Conservation (phyloP, 2,329 filamentous ascomycete species). For the Colletotrichum liaoningense region DNA sequence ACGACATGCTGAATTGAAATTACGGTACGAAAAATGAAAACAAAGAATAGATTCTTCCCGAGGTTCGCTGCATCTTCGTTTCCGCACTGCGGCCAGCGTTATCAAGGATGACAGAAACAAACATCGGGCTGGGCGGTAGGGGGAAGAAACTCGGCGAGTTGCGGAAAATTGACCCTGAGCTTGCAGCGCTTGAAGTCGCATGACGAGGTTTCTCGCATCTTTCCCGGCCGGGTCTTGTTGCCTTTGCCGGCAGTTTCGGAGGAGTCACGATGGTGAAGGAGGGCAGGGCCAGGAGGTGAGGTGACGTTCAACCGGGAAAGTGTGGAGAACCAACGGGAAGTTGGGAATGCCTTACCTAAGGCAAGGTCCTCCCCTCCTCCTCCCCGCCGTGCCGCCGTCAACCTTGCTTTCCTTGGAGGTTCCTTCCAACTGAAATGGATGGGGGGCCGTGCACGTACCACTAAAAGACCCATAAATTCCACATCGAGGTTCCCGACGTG, state of each 20-base stretch:
- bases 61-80: neutral
- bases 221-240: neutral
- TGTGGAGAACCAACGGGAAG: neutral
- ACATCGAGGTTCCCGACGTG: neutral
- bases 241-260: neutral
- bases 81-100: neutral
- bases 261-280: neutral
- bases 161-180: neutral
- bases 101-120: neutral
- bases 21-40: neutral
- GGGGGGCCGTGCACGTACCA: neutral
- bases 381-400: no score
- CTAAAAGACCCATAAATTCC: neutral
- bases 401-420: no score
- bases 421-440: neutral
- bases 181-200: neutral
- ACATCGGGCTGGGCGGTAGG: neutral
- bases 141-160: neutral
- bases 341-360: neutral
- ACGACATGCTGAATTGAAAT: neutral
- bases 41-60: neutral
- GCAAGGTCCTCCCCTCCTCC: neutral
- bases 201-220: neutral
- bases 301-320: conserved; percentile 2
- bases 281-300: neutral